These are phyloP conservation scores for Sarocladiaceae sp. DNA, from an alignment of 2,329 filamentous ascomycete genomes.

Conservation along the genomic window DNA sequence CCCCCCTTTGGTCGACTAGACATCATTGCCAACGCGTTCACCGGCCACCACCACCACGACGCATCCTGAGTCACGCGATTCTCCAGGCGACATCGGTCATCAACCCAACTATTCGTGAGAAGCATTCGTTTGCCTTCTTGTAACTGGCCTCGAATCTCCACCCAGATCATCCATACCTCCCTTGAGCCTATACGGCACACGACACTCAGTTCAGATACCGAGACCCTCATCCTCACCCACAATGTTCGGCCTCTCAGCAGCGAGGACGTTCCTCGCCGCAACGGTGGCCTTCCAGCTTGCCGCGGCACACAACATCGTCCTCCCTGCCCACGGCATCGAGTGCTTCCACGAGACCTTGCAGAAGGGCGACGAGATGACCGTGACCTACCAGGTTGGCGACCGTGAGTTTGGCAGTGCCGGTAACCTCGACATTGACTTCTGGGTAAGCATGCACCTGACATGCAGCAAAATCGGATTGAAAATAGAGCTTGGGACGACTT, in stretches of 20 bases:
- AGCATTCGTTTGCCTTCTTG: conserved; percentile 9
- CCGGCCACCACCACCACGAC: neutral
- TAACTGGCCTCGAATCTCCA: neutral
- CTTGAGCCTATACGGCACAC: neutral
- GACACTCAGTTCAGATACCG: neutral
- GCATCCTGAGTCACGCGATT: neutral
- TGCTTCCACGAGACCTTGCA: conserved; percentile 96
- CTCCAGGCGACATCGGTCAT: neutral
- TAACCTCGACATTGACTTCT: conserved; percentile 96
- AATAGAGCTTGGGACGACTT: conserved; percentile 1
- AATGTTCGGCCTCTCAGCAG: conserved; percentile 27
- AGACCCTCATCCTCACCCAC: conserved; percentile 8
- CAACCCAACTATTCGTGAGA: neutral
- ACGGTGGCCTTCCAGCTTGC: conserved; percentile 46
- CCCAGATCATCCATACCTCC: neutral
- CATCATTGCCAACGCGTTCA: conserved; percentile 1
- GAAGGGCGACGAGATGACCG: conserved; percentile 94
- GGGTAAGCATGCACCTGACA: conserved; percentile 54
- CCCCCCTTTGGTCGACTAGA: conserved; percentile 9
- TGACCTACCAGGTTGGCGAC: conserved; percentile 97
- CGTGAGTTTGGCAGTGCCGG: conserved; percentile 91
- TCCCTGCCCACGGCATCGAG: conserved; percentile 87
- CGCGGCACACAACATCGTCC: conserved; percentile 89
- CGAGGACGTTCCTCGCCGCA: conserved; percentile 36
- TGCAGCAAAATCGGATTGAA: neutral